Conservation (phyloP, 2,329 filamentous ascomycete genomes). For the Bipolaris bicolor region DNA sequence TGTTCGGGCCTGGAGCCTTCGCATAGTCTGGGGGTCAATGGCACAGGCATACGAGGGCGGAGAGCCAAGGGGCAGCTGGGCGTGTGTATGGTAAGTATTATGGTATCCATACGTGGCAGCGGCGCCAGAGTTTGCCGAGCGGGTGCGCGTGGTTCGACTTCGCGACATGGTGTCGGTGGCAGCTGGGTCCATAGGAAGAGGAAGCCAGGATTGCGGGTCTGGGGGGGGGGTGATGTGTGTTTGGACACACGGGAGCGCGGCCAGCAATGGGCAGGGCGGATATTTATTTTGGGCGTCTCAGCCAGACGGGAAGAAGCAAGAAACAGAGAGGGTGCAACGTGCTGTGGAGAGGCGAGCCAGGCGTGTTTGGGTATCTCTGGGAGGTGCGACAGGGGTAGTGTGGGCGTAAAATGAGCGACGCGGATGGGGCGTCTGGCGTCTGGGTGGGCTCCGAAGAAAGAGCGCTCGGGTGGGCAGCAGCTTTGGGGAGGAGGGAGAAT, state of each 20-base stretch:
- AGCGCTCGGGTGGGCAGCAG: constrained; percentile 1
- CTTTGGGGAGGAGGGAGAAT: background rate
- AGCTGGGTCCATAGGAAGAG: background rate
- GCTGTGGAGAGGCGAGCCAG: background rate
- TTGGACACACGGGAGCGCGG: no score
- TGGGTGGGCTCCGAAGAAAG: constrained; percentile 12
- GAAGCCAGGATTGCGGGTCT: background rate
- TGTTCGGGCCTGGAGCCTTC: constrained; percentile 31
- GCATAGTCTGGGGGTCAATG: constrained; percentile 28
- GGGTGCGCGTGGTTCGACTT: constrained; percentile 18
- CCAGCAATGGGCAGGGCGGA: background rate
- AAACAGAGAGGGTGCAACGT: background rate
- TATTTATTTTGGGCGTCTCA: constrained; percentile 11
- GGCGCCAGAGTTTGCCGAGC: constrained; percentile 26
- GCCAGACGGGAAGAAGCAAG: constrained; percentile 5
- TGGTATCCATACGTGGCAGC: constrained; percentile 48
- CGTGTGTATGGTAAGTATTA: constrained; percentile 52
- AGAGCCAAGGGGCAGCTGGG: constrained; percentile 31
- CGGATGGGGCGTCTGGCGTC: constrained; percentile 16
- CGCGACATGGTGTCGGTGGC: constrained; percentile 11
- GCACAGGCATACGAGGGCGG: constrained; percentile 45
- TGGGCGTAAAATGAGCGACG: constrained; percentile 13
- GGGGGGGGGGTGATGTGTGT: background rate
- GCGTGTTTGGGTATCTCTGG: constrained; percentile 5
- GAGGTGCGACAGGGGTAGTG: constrained; percentile 12